These are phyloP conservation scores for Fragaria iinumae DNA, from an alignment of 306 rosid species.

Conservation along the genomic window DNA sequence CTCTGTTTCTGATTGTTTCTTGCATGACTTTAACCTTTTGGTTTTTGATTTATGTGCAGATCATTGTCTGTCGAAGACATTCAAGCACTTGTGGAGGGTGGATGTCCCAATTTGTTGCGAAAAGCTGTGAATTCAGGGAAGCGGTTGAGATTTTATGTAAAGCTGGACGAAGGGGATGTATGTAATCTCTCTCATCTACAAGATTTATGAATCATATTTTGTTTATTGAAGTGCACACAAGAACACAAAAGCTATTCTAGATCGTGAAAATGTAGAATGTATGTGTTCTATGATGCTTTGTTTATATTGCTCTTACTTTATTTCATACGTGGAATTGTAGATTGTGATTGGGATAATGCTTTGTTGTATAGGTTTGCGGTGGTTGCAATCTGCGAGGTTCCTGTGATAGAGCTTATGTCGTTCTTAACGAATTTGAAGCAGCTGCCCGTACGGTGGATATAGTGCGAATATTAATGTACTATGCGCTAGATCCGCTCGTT, in stretches of 20 bases:
- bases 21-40: neutral
- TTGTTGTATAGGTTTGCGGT: slow-evolving; percentile 67
- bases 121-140: slow-evolving; percentile 93
- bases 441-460: slow-evolving; percentile 87
- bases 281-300: neutral
- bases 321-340: neutral
- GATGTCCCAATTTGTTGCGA: slow-evolving; percentile 84
- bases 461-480: slow-evolving; percentile 64
- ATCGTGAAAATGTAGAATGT: slow-evolving; percentile 10
- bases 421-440: slow-evolving; percentile 59
- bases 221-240: neutral
- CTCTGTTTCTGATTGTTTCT: neutral
- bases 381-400: slow-evolving; percentile 78
- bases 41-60: slow-evolving; percentile 42
- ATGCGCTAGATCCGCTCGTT: slow-evolving; percentile 79
- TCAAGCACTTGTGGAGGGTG: slow-evolving; percentile 57
- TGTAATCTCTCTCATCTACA: slow-evolving; percentile 29
- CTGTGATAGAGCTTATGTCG: slow-evolving; percentile 89
- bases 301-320: neutral
- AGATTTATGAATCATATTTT: slow-evolving; percentile 4
- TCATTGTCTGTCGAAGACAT: slow-evolving; percentile 58
- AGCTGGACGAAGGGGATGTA: slow-evolving; percentile 91
- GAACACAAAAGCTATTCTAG: neutral
- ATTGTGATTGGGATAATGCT: neutral
- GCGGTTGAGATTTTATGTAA: slow-evolving; percentile 67